phyloP scores from a whole-genome alignment of 768 basidiomycete species.

The Hygrophoropsis aurantiaca region DNA sequence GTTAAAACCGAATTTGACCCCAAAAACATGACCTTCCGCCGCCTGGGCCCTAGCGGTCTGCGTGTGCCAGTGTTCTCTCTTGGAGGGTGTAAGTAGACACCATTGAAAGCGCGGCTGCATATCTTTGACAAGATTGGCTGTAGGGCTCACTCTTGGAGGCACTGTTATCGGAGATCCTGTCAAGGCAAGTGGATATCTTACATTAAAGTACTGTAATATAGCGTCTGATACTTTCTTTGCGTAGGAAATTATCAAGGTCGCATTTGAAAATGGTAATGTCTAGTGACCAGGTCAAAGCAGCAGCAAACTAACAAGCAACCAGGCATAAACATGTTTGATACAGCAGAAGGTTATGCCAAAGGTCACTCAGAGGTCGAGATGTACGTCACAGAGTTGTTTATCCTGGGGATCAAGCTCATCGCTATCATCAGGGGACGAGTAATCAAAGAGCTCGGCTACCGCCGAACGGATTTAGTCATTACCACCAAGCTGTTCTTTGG shows the following conservation, averaged over 20 bases:
- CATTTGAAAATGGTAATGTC: conserved; percentile 40
- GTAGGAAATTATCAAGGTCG: conserved; percentile 53
- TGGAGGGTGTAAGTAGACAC: conserved; percentile 42
- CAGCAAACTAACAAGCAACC: no score
- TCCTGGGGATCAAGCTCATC: neutral
- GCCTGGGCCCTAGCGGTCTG: conserved; percentile 45
- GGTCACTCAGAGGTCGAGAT: conserved; percentile 57
- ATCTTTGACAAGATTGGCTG: neutral
- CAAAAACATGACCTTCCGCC: conserved; percentile 41
- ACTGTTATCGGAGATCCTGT: conserved; percentile 52
- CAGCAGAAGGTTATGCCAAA: conserved; percentile 43
- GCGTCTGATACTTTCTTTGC: neutral
- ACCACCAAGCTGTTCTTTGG: conserved; percentile 63
- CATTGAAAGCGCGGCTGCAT: neutral
- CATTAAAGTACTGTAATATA: neutral
- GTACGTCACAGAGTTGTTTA: conserved; percentile 20
- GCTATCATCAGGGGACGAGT: conserved; percentile 42
- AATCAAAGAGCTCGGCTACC: conserved; percentile 52
- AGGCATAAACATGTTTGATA: conserved; percentile 50
- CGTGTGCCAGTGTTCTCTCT: conserved; percentile 52
- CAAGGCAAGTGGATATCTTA: conserved; percentile 30
- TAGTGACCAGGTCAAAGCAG: no score
- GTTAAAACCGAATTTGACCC: conserved; percentile 34
- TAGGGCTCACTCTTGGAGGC: conserved; percentile 47
- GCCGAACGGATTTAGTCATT: conserved; percentile 49